Base-by-base conservation (phyloP, 2,329 filamentous ascomycete genomes). In the Neurospora sp. region DNA sequence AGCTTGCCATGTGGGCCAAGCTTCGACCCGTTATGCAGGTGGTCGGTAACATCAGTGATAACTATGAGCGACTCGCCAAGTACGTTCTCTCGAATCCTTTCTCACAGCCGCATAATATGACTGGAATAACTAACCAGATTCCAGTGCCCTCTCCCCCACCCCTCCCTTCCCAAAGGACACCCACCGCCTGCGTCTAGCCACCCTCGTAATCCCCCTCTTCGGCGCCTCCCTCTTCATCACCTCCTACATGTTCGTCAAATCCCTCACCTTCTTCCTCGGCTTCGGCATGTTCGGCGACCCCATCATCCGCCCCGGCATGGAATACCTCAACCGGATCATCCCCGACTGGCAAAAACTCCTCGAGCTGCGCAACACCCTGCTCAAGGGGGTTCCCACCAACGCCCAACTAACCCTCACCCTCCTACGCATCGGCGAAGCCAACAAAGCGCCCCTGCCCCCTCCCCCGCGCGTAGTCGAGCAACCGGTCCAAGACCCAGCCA, bases 361-460 rank as follows among this genome's bases (percentile, higher is more conserved):
- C 17, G 89, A 93, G 75, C 80, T 93, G 11, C 86, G 90, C 71
- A 93, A 93, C 74, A 92, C 91, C 0, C 78, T 96, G 1, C 86
- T 96, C 66, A 92, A 91, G 77, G 91, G 92, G 1, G 89, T 95
- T 0, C 92, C 92, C 0, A 96, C 92, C 1, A 95, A 96, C 76
- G 91, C 92, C 2, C 92, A 96, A 76, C 85, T 96, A 19, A 89
- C 92, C 0, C 82, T 96, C 28, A 96, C 92, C 0, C 84, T 96
- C 0, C 86, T 96, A 5, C 90, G 92, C 3, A 88, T 95, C 37
- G 92, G 92, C 43, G 92, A 96, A 79, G 87, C 87, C 8, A 94
- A 93, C 79, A 91, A 91, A 73, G 89, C 91, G 0, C 92, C 92
- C 0, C 79, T 96, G 0, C 91, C 92, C 0, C 88, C 86, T 0